These are phyloP conservation scores for Trypanosoma cruzi DNA, from an alignment of 208 protist genomes.

Conservation along the genomic window DNA sequence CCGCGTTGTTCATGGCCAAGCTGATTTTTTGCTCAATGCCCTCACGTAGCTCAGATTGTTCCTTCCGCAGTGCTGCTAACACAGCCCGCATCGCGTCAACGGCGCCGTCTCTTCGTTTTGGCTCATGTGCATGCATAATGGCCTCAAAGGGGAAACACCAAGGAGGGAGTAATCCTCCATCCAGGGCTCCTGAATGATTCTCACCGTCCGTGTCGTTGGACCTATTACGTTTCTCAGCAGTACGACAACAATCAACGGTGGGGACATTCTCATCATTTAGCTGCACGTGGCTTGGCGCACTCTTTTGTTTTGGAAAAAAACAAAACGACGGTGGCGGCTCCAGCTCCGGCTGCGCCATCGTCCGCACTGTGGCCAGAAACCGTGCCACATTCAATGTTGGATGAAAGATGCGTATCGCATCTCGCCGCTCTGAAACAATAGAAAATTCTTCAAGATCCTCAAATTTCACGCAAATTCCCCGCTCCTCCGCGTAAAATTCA, in stretches of 20 bases:
- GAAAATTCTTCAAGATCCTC: conserved; percentile 16
- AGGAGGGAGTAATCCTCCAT: conserved; percentile 4
- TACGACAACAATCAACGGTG: background rate
- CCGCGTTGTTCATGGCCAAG: conserved; percentile 32
- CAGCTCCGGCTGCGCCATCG: conserved; percentile 21
- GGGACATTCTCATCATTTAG: background rate
- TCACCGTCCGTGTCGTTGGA: background rate
- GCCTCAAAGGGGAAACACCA: conserved; percentile 36
- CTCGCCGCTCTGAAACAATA: conserved; percentile 43
- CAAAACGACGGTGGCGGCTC: conserved; percentile 18
- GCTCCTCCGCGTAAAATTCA: background rate
- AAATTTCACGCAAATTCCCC: conserved; percentile 10
- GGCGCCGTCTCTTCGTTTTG: conserved; percentile 16
- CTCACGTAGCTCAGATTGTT: conserved; percentile 45
- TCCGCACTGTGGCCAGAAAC: conserved; percentile 31
- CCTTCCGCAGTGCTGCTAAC: conserved; percentile 40
- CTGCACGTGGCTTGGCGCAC: background rate
- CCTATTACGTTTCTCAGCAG: background rate
- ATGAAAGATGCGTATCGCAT: conserved; percentile 63
- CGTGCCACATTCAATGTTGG: conserved; percentile 40
- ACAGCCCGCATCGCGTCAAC: conserved; percentile 36
- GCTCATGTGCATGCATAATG: conserved; percentile 31
- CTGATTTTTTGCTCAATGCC: conserved; percentile 38
- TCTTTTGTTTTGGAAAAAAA: conserved; percentile 10
- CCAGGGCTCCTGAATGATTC: background rate